Base-by-base conservation (phyloP, 805 yeast species). In the Candida ovalis region DNA sequence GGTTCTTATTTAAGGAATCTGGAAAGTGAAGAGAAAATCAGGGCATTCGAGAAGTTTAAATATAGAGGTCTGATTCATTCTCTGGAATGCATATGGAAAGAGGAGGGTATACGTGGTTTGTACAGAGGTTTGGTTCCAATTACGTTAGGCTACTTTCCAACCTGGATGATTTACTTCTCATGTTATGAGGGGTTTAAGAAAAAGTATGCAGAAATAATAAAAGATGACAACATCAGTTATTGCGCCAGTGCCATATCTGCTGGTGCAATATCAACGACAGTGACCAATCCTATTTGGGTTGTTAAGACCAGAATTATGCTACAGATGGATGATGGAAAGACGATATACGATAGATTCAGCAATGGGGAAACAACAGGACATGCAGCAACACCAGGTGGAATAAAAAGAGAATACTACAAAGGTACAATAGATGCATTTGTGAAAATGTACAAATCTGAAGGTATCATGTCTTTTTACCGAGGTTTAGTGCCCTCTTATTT, bases 251-350 rank as follows among this genome's bases (percentile, higher is more conserved):
- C 99, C 1, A 76, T 92, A 43, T 78, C 88, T 4, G 96, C 98
- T 1, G 99, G 99, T 25, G 81, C 88, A 47, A 80, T 84, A 7
- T 86, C 96, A 2, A 86, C 98, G 0, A 73, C 88, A 10, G 66
- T 83, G 8, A 92, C 96, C 0, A 94, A 94, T 64, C 99, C 99
- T 10, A 88, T 92, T 13, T 94, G 99, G 99, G 98, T 94, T 40
- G 91, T 94, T 27, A 94, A 94, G 64, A 94, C 99, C 1, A 73
- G 99, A 60, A 70, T 94, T 44, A 94, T 94, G 98, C 73, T 91
- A 37, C 96, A 88, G 60, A 83, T 84, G 46, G 78, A 76, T 27
- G 64, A 68, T 42, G 73, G 77, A 12, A 58, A 60, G 40, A 70
- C 74, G 5, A 66, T 70, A 15, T 69, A 72, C 54, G 69, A 64